A percentile compares a stretch with the other conserved stretches of the same genome.
These are phyloP conservation scores for Gracilaria gracilis DNA, from an alignment of 23 red algal species.

Conservation along the genomic window DNA sequence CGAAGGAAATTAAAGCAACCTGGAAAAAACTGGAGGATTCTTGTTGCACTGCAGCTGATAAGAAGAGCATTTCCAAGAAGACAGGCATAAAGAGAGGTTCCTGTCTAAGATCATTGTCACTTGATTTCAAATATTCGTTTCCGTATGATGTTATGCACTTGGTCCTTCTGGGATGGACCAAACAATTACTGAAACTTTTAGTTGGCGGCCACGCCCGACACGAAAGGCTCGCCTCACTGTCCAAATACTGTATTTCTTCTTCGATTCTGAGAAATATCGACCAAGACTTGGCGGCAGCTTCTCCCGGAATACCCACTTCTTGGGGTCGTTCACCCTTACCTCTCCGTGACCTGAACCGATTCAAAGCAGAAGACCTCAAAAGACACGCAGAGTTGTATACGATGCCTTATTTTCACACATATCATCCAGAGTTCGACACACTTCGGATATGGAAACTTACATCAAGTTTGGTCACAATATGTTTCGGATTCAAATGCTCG, in stretches of 20 bases:
- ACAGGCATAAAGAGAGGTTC: slow-evolving; percentile 15
- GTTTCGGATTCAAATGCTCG: background rate
- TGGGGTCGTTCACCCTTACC: slow-evolving; percentile 14
- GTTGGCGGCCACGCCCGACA: background rate
- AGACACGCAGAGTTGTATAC: background rate
- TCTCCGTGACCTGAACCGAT: background rate
- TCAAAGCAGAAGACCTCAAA: slow-evolving; percentile 34
- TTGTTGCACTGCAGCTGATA: background rate
- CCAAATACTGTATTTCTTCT: background rate
- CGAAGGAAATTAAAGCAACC: background rate
- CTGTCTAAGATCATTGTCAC: background rate
- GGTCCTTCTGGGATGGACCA: slow-evolving; percentile 26
- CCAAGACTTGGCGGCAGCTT: background rate
- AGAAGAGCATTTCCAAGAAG: background rate
- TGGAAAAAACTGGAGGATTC: background rate
- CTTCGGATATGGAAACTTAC: background rate
- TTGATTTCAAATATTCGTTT: background rate
- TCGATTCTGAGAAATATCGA: background rate
- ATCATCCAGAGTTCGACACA: background rate
- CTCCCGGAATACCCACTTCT: background rate
- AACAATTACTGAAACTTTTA: background rate
- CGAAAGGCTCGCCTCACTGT: too few relatives aligned
- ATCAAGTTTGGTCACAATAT: background rate
- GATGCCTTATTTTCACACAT: background rate
- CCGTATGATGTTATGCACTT: slow-evolving; percentile 33